Percentiles rank a stretch among this genome's conserved stretches.
Evolutionary conservation across 2,329 filamentous ascomycete genomes (phyloP).

Genomic region (Pseudogymnoascus sp.): DNA sequence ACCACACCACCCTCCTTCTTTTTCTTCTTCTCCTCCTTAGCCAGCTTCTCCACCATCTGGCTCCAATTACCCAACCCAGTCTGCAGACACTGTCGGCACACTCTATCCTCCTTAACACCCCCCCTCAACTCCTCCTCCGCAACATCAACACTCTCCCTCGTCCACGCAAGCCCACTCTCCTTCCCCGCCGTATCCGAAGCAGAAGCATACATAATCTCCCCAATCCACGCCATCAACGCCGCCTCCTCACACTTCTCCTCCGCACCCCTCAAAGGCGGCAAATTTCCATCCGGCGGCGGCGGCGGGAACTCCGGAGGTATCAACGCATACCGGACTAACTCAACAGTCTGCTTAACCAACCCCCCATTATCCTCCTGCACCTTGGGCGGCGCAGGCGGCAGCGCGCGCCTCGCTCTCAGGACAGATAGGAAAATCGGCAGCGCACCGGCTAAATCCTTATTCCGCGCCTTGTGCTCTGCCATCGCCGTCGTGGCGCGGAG

Average conservation of each 20-base stretch:
- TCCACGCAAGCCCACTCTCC: constrained; percentile 79
- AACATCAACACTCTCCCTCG: constrained; percentile 74
- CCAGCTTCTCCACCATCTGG: constrained; percentile 63
- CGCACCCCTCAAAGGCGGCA: constrained; percentile 55
- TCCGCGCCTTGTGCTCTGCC: constrained; percentile 68
- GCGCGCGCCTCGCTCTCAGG: constrained; percentile 67
- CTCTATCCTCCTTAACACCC: constrained; percentile 37
- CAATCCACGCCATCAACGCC: constrained; percentile 79
- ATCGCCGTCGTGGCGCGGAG: constrained; percentile 68
- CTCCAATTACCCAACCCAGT: constrained; percentile 76
- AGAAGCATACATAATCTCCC: constrained; percentile 79
- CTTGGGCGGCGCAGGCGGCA: constrained; percentile 31
- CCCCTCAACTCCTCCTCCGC: constrained; percentile 57
- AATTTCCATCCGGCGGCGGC: constrained; percentile 61
- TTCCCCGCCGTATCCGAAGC: constrained; percentile 36
- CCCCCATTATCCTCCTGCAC: constrained; percentile 17
- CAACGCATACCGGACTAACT: constrained; percentile 28
- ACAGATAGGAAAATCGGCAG: constrained; percentile 81
- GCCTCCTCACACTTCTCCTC: constrained; percentile 75
- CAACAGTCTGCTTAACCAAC: constrained; percentile 24
- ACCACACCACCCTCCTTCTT: constrained; percentile 14
- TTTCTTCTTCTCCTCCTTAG: constrained; percentile 29
- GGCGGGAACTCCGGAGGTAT: constrained; percentile 59
- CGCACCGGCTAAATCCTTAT: constrained; percentile 57
- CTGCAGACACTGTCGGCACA: constrained; percentile 69